Evolutionary conservation across 164 flowering plant species (phyloP).

Genomic region (Chimonanthus praecox): DNA sequence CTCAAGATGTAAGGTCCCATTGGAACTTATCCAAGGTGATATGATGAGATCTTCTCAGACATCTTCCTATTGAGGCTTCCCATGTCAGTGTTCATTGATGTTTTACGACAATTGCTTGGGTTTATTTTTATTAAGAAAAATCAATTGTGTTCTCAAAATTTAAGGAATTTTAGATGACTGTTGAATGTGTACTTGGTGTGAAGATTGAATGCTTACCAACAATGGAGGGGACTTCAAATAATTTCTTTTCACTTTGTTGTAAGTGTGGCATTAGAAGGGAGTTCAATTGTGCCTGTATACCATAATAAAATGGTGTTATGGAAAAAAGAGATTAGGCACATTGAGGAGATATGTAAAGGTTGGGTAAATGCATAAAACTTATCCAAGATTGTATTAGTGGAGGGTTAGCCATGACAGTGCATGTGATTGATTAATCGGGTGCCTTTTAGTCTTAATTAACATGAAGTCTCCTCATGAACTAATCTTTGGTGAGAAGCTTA

Average conservation of each 20-base stretch:
- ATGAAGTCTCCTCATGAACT: background rate
- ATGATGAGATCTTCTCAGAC: background rate
- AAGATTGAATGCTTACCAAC: background rate
- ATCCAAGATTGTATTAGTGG: background rate
- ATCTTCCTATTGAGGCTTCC: background rate
- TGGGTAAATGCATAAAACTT: background rate
- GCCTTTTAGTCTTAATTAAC: background rate
- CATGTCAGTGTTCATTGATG: background rate
- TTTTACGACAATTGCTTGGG: background rate
- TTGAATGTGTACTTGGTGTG: background rate
- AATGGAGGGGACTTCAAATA: background rate
- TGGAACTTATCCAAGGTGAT: slow-evolving; percentile 4
- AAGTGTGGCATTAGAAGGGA: background rate
- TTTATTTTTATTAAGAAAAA: background rate
- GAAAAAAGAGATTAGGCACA: slow-evolving; percentile 1
- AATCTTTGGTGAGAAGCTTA: background rate
- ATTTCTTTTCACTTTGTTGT: background rate
- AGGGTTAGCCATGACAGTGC: background rate
- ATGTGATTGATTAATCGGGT: background rate
- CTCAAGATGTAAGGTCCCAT: background rate
- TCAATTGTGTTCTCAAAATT: background rate
- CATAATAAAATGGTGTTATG: background rate
- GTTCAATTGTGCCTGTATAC: background rate
- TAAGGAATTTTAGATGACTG: background rate
- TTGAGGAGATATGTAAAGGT: background rate